Evolutionary conservation across 331 rosid genomes (phyloP).

Genomic region (Acacia concinna): DNA sequence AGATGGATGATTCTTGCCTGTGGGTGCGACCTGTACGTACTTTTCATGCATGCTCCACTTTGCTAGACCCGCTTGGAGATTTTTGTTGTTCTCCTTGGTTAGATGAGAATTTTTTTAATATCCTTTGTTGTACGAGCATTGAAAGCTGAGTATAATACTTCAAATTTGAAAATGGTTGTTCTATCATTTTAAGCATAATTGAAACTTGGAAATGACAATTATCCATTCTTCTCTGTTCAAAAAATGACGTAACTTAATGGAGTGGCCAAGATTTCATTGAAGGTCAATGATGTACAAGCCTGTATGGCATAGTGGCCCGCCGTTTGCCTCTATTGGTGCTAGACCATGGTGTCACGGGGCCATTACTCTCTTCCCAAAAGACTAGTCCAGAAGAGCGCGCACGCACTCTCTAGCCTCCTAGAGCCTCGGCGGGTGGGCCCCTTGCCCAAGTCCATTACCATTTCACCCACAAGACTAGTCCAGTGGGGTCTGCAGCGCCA

Average conservation of each 20-base stretch:
- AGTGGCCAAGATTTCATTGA: neutral
- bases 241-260: neutral
- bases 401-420: too few relatives aligned
- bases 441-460: too few relatives aligned
- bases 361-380: too few relatives aligned
- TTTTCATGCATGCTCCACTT: slow-evolving; percentile 43
- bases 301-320: neutral
- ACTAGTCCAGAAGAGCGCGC: too few relatives aligned
- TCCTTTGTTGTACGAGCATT: slow-evolving; percentile 13
- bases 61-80: slow-evolving; percentile 37
- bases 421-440: too few relatives aligned
- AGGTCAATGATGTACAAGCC: neutral
- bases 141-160: slow-evolving; percentile 5
- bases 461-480: too few relatives aligned
- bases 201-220: neutral
- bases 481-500: too few relatives aligned
- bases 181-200: neutral
- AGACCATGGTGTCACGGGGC: neutral
- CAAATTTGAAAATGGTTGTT: slow-evolving; percentile 22
- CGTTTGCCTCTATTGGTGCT: neutral
- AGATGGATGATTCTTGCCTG: slow-evolving; percentile 73
- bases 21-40: slow-evolving; percentile 45
- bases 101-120: slow-evolving; percentile 14
- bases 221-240: neutral
- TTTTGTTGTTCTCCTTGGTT: slow-evolving; percentile 10